Evolutionary conservation across 2,329 filamentous ascomycete genomes (phyloP).

Genomic region (Fusarium sulawesiense): DNA sequence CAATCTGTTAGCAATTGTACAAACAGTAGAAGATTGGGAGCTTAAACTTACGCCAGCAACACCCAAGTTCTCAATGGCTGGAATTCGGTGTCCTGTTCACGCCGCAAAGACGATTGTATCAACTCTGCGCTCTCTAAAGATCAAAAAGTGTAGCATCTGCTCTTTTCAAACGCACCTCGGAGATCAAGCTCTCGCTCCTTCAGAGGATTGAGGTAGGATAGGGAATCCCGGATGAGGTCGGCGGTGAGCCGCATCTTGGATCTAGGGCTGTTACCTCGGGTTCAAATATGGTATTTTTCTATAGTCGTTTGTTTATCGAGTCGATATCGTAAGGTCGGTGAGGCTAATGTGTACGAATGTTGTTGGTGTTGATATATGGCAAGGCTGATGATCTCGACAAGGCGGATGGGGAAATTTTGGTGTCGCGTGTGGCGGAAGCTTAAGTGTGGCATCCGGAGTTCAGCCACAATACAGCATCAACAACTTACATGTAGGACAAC

Average conservation of each 20-base stretch:
- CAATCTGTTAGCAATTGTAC: conserved; percentile 8
- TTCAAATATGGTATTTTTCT: conserved; percentile 5
- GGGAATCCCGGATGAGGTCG: conserved; percentile 92
- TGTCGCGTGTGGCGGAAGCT: conserved; percentile 34
- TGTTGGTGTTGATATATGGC: conserved; percentile 35
- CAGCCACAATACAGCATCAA: conserved; percentile 20
- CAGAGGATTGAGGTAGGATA: conserved; percentile 98
- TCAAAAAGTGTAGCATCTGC: conserved; percentile 88
- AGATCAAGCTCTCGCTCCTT: conserved; percentile 99
- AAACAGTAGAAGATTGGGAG: conserved; percentile 5
- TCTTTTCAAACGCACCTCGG: conserved; percentile 97
- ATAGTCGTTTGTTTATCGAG: neutral
- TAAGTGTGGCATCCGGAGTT: conserved; percentile 17
- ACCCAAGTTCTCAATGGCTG: conserved; percentile 96
- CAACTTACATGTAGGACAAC: neutral
- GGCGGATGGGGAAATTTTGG: conserved; percentile 51
- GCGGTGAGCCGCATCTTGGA: conserved; percentile 89
- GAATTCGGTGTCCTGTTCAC: conserved; percentile 94
- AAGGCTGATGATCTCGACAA: conserved; percentile 49
- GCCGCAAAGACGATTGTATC: conserved; percentile 71
- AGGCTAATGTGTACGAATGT: conserved; percentile 7
- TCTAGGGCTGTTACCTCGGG: conserved; percentile 43
- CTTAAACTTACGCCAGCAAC: conserved; percentile 80
- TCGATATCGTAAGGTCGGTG: conserved; percentile 1
- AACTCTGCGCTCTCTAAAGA: conserved; percentile 73